Conservation (phyloP, 306 rosid genomes). For the Fragaria vesca region DNA sequence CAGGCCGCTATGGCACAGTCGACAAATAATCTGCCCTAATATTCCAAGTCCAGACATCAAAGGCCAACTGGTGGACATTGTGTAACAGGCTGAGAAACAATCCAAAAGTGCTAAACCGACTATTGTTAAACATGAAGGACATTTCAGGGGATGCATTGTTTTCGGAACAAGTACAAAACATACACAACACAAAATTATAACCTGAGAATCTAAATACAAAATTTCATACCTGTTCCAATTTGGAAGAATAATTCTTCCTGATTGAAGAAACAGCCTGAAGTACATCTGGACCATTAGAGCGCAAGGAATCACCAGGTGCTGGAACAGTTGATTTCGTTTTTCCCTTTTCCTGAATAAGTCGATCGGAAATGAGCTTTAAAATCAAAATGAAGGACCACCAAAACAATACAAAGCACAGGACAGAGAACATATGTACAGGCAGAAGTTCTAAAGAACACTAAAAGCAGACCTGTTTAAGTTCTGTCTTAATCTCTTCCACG, state of each 20-base stretch:
- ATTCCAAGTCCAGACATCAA: too few species aligned
- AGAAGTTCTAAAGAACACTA: slow-evolving; percentile 20
- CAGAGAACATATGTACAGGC: slow-evolving; percentile 9
- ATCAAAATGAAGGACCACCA: slow-evolving; percentile 8
- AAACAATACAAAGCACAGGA: slow-evolving; percentile 7
- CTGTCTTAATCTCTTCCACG: slow-evolving; percentile 51
- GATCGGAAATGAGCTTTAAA: slow-evolving; percentile 20
- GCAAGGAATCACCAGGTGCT: slow-evolving; percentile 37
- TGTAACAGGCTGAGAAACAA: slow-evolving; percentile 4
- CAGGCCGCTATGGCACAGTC: neutral
- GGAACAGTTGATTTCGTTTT: slow-evolving; percentile 51
- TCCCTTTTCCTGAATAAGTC: slow-evolving; percentile 49
- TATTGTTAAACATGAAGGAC: neutral
- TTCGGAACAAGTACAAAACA: neutral
- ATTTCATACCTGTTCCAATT: slow-evolving; percentile 69
- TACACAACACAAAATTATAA: neutral
- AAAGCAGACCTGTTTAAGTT: slow-evolving; percentile 59
- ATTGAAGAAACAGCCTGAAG: slow-evolving; percentile 50
- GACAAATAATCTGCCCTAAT: neutral
- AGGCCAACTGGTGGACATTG: neutral
- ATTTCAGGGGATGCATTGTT: neutral
- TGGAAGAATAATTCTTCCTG: slow-evolving; percentile 62
- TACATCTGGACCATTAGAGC: slow-evolving; percentile 47
- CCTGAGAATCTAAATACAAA: neutral
- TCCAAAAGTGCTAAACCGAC: neutral